phyloP scores from a whole-genome alignment of 495 filamentous ascomycete genomes.

The Chaetomium cochliodes region DNA sequence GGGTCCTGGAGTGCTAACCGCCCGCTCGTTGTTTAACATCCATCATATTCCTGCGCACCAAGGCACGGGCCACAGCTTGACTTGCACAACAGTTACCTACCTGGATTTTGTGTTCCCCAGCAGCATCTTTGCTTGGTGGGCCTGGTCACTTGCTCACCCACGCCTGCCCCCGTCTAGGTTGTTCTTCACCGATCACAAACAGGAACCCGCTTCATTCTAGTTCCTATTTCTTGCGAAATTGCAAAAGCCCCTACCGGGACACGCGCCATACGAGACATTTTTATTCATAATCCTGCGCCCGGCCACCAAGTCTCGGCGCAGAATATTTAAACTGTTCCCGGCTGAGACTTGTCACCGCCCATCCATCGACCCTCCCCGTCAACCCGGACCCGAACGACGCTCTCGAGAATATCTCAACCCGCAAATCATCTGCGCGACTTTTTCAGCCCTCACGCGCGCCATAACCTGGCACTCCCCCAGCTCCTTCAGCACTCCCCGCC shows the following conservation, averaged over 20 bases:
- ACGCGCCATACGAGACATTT: slow-evolving; percentile 50
- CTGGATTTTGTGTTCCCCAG: slow-evolving; percentile 33
- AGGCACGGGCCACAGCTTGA: slow-evolving; percentile 40
- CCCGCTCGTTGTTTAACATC: slow-evolving; percentile 43
- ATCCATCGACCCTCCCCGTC: slow-evolving; percentile 18
- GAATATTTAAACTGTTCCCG: slow-evolving; percentile 38
- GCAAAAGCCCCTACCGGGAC: slow-evolving; percentile 24
- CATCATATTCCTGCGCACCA: slow-evolving; percentile 25
- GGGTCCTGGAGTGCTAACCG: slow-evolving; percentile 48
- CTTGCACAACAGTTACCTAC: slow-evolving; percentile 32
- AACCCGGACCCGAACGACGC: slow-evolving; percentile 14
- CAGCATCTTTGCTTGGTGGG: slow-evolving; percentile 29
- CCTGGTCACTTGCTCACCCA: slow-evolving; percentile 29
- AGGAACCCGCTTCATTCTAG: slow-evolving; percentile 21
- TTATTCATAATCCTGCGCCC: slow-evolving; percentile 42
- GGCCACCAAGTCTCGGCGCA: slow-evolving; percentile 38
- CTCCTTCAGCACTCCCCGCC: slow-evolving; percentile 25
- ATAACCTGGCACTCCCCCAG: not conserved
- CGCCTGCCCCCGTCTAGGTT: slow-evolving; percentile 27
- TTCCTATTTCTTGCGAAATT: slow-evolving; percentile 36
- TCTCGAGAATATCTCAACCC: slow-evolving; percentile 4
- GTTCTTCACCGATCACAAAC: slow-evolving; percentile 30
- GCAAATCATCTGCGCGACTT: slow-evolving; percentile 23
- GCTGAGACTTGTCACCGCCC: slow-evolving; percentile 28
- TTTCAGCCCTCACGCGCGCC: not conserved